Conservation (phyloP, 1,139 yeast species). For the Yamadazyma siamensis region DNA sequence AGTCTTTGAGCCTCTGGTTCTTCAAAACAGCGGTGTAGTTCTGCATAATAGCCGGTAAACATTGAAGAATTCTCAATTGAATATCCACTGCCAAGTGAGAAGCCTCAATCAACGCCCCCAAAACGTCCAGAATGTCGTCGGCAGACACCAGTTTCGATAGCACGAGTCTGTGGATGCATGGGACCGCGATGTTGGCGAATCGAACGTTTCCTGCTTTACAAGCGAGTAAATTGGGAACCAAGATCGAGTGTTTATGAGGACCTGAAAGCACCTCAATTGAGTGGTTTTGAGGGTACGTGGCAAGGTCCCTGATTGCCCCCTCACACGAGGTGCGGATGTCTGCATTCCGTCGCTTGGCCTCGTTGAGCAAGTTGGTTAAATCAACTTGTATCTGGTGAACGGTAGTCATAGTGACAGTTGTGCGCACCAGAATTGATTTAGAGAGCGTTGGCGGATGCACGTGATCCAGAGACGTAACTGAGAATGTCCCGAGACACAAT, state of each 20-base stretch:
- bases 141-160: conserved; percentile 47
- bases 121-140: conserved; percentile 47
- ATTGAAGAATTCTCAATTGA: conserved; percentile 83
- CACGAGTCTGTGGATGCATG: conserved; percentile 61
- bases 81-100: conserved; percentile 76
- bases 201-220: conserved; percentile 75
- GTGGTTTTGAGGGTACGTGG: conserved; percentile 19
- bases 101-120: conserved; percentile 70
- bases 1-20: conserved; percentile 54
- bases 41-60: conserved; percentile 72
- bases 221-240: conserved; percentile 69
- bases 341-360: conserved; percentile 65
- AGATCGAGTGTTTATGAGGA: conserved; percentile 47
- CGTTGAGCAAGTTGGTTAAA: conserved; percentile 56
- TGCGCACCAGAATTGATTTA: not conserved
- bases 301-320: conserved; percentile 49
- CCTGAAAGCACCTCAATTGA: conserved; percentile 22
- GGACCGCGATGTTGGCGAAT: conserved; percentile 67
- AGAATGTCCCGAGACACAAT: no score
- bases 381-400: conserved; percentile 53
- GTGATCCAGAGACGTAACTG: no score
- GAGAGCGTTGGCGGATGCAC: conserved; percentile 1
- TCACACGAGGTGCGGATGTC: conserved; percentile 71
- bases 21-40: conserved; percentile 53
- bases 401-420: conserved; percentile 24